Conservation (phyloP, 2,329 filamentous ascomycete genomes). For the Pseudogymnoascus destructans region DNA sequence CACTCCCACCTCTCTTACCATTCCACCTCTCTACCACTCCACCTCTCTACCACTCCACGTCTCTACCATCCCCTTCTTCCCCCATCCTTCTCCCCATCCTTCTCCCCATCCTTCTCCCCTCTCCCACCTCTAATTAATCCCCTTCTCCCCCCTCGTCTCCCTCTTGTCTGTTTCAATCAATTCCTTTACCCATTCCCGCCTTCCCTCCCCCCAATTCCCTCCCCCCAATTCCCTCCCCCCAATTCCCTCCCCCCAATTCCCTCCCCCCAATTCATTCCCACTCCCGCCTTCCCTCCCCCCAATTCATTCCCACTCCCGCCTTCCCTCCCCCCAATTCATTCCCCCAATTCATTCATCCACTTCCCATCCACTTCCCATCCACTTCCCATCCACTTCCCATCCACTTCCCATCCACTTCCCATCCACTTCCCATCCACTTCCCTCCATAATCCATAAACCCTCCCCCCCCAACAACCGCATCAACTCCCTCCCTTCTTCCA, state of each 20-base stretch:
- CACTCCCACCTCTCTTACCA: slow-evolving; percentile 6
- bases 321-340: background rate
- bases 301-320: background rate
- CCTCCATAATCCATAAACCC: background rate
- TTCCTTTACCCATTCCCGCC: no score
- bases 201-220: no score
- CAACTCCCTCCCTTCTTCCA: background rate
- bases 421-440: no score
- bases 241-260: no score
- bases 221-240: no score
- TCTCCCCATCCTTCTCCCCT: slow-evolving; percentile 15
- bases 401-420: no score
- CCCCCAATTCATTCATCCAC: no score
- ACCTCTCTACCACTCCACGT: background rate
- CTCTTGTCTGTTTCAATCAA: no score
- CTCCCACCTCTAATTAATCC: slow-evolving; percentile 4
- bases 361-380: no score
- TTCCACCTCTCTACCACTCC: background rate
- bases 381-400: no score
- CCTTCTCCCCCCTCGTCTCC: no score
- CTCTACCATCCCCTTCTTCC: slow-evolving; percentile 19
- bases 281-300: no score
- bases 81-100: background rate
- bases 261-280: background rate
- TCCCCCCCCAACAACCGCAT: background rate